Evolutionary conservation across 768 basidiomycete genomes (phyloP).

Genomic region (Leccinum boreale): DNA sequence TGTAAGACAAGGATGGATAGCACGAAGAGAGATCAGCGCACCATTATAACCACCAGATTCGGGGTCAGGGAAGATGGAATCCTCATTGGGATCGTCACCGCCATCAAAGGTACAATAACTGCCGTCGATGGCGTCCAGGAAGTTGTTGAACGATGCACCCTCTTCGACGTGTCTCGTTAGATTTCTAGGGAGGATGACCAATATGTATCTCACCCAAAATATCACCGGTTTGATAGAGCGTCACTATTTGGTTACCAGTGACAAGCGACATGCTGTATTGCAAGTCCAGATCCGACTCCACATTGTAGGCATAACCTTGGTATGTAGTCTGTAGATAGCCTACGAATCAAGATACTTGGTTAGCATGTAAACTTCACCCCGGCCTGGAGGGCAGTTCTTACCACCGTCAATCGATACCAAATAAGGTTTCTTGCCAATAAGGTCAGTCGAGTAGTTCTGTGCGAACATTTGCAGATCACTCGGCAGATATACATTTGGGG

Average conservation of each 20-base stretch:
- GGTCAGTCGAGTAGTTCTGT: constrained; percentile 13
- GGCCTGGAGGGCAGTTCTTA: constrained; percentile 5
- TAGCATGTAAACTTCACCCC: background rate
- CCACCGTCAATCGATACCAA: constrained; percentile 37
- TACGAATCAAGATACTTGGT: background rate
- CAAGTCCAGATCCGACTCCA: constrained; percentile 32
- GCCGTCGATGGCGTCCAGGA: constrained; percentile 39
- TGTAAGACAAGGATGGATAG: background rate
- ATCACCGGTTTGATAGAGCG: constrained; percentile 35
- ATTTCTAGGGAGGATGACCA: background rate
- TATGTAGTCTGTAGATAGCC: constrained; percentile 25
- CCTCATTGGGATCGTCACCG: constrained; percentile 29
- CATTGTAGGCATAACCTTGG: constrained; percentile 18
- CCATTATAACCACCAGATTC: constrained; percentile 18
- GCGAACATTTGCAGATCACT: constrained; percentile 36
- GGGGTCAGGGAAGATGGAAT: constrained; percentile 27
- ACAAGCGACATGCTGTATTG: constrained; percentile 32
- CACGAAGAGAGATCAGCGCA: background rate
- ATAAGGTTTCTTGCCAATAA: constrained; percentile 25
- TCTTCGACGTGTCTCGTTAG: background rate
- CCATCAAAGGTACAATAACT: constrained; percentile 37
- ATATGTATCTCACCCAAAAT: constrained; percentile 14
- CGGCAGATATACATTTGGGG: constrained; percentile 30
- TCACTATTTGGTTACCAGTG: constrained; percentile 27
- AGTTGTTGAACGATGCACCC: constrained; percentile 37